A percentile compares a stretch with the other conserved stretches of the same genome.
Evolutionary conservation across 1,284 basidiomycete species (phyloP).

Genomic region (Mycosarcoma maydis): DNA sequence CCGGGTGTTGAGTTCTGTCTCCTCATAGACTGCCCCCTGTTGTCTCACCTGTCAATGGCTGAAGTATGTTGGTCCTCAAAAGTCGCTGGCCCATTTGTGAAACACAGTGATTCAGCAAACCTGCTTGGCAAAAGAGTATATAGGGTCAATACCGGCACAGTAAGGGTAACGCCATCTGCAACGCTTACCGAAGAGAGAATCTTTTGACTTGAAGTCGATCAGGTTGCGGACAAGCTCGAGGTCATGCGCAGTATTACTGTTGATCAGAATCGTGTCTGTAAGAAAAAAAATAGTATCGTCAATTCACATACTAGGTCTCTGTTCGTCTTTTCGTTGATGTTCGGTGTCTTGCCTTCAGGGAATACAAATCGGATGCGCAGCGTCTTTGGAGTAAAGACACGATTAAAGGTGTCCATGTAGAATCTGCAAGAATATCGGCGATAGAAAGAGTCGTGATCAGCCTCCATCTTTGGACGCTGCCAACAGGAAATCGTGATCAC

Average conservation of each 20-base stretch:
- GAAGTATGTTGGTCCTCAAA: slow-evolving; percentile 81
- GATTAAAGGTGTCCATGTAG: slow-evolving; percentile 73
- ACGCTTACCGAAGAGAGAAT: slow-evolving; percentile 35
- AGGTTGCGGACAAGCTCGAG: slow-evolving; percentile 77
- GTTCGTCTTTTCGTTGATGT: no score
- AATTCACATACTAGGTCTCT: no score
- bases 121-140: slow-evolving; percentile 20
- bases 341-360: slow-evolving; percentile 71
- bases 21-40: not conserved
- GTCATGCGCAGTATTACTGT: slow-evolving; percentile 83
- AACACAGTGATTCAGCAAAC: slow-evolving; percentile 78
- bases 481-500: not conserved
- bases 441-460: slow-evolving; percentile 71
- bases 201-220: slow-evolving; percentile 38
- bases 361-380: slow-evolving; percentile 82
- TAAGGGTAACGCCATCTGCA: no score
- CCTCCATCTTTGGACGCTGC: not conserved
- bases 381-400: slow-evolving; percentile 76
- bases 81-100: slow-evolving; percentile 87
- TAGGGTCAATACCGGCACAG: not conserved
- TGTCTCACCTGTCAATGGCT: slow-evolving; percentile 77
- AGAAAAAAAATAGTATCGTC: no score
- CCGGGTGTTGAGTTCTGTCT: no score
- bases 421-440: no score
- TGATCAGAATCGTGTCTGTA: slow-evolving; percentile 84